Evolutionary conservation across 331 rosid genomes (phyloP).

Genomic region (Saraca asoca): DNA sequence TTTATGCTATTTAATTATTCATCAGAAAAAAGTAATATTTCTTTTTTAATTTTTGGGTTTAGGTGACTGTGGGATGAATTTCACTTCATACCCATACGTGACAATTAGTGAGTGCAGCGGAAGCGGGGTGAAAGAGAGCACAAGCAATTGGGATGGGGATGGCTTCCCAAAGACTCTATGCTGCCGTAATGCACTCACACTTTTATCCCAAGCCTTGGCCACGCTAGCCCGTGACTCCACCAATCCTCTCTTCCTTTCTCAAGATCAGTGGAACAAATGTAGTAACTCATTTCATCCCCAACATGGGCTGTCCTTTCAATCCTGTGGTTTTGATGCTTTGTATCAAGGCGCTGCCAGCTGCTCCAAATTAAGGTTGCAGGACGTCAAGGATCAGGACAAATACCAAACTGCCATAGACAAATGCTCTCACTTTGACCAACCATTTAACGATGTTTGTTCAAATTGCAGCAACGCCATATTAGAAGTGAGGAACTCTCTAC

Average conservation of each 20-base stretch:
- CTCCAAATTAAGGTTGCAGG: conserved; percentile 30
- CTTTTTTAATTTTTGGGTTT: no score
- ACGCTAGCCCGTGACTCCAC: not conserved
- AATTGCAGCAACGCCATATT: conserved; percentile 40
- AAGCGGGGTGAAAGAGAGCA: conserved; percentile 19
- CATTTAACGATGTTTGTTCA: conserved; percentile 33
- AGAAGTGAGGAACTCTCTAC: conserved; percentile 33
- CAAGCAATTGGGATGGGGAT: conserved; percentile 49
- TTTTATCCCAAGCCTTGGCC: conserved; percentile 55
- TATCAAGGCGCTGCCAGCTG: conserved; percentile 31
- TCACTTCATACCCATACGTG: conserved; percentile 39
- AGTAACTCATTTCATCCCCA: conserved; percentile 28
- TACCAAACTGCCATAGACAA: conserved; percentile 38
- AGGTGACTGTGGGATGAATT: conserved; percentile 54
- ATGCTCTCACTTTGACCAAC: conserved; percentile 45
- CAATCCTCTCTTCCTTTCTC: conserved; percentile 37
- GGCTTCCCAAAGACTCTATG: conserved; percentile 53
- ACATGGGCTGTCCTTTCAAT: conserved; percentile 20
- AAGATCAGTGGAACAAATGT: conserved; percentile 44
- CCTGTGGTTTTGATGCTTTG: conserved; percentile 49
- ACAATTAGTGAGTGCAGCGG: conserved; percentile 44
- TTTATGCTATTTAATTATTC: no score
- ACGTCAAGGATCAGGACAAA: not conserved
- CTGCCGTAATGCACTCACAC: conserved; percentile 61
- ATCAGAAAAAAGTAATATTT: no score